Base-by-base conservation (phyloP, 2,329 filamentous ascomycete species). In the Orbilia oligospora region DNA sequence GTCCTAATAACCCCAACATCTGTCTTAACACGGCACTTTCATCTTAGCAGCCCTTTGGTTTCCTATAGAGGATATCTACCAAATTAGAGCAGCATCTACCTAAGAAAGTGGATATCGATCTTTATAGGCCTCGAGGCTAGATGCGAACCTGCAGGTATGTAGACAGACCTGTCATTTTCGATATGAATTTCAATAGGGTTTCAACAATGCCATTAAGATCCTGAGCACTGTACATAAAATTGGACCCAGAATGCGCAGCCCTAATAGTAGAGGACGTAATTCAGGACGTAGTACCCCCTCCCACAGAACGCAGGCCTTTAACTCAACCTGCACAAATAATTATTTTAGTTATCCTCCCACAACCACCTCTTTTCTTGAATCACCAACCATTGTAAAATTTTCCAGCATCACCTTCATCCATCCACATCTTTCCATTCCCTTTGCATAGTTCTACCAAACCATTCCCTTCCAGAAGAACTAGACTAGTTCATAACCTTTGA, bases 401-500 rank as follows among this genome's bases (percentile, higher is more conserved):
- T 38, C 53, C 30, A 58, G 33, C n/a, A 58, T 16, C 56, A 27
- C 9, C 36, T 0, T 27, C 12, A 16, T 27, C 33, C 20, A 16
- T 61, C 56, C 10, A 44, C 6, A 6, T 4, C 10, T 9, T 61
- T 61, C 56, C 36, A 61, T 27, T 61, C 53, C 16, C 56, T 61
- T 38, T 41, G 14, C n/a, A 58, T 8, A 9, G 2, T 44, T 24
- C 18, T 27, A 61, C 18, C 10, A 2, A 36, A 22, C 38, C 38
- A 4, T 58, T 41, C 33, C n/a, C 30, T 58, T 38, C 33, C 18
- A 41, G n/a, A n/a, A n/a, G n/a, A n/a, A n/a, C n/a, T n/a, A n/a
- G n/a, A n/a, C n/a, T 22, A 38, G 4, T 1, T 14, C 33, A 8
- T 18, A 20, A 14, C 53, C 3, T n/a, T 58, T 22, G 5, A 46